These are phyloP conservation scores for Pyronema omphalodes DNA, from an alignment of 495 filamentous ascomycete genomes.

Conservation along the genomic window DNA sequence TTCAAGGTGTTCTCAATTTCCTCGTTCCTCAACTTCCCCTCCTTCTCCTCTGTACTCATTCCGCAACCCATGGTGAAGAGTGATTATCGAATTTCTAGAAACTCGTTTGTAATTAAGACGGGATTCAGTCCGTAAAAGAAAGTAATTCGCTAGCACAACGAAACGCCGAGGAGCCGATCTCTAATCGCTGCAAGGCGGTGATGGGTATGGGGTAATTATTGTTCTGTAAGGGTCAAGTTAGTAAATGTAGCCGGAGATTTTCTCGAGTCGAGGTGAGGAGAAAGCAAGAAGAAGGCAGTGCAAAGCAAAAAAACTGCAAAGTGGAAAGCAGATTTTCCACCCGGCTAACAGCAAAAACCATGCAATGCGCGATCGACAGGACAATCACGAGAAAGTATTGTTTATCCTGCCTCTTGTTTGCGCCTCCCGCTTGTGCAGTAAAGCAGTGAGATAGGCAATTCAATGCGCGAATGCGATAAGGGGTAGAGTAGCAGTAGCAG, in stretches of 20 bases:
- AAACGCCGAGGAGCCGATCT: neutral
- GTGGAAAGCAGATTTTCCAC: neutral
- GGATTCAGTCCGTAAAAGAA: neutral
- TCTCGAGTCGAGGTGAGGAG: neutral
- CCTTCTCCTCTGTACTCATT: slow-evolving; percentile 99
- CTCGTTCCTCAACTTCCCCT: slow-evolving; percentile 97
- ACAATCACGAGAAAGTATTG: neutral
- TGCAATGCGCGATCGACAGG: neutral
- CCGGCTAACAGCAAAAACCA: neutral
- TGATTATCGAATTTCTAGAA: neutral
- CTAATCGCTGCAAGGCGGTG: neutral
- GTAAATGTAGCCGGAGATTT: neutral
- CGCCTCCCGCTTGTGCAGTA: neutral
- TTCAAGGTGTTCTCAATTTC: slow-evolving; percentile 98
- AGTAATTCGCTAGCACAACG: neutral
- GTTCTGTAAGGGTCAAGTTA: neutral
- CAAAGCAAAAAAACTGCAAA: neutral
- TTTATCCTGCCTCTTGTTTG: neutral
- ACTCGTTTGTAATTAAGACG: neutral
- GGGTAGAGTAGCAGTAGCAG: neutral
- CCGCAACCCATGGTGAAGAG: slow-evolving; percentile 87
- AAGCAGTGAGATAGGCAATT: neutral
- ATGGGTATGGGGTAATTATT: neutral
- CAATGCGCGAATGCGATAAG: neutral
- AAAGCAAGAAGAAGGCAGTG: neutral